Percentiles rank a stretch among this genome's conserved stretches.
phyloP scores from a whole-genome alignment of 306 rosid species.

The Adenanthera pavonina region DNA sequence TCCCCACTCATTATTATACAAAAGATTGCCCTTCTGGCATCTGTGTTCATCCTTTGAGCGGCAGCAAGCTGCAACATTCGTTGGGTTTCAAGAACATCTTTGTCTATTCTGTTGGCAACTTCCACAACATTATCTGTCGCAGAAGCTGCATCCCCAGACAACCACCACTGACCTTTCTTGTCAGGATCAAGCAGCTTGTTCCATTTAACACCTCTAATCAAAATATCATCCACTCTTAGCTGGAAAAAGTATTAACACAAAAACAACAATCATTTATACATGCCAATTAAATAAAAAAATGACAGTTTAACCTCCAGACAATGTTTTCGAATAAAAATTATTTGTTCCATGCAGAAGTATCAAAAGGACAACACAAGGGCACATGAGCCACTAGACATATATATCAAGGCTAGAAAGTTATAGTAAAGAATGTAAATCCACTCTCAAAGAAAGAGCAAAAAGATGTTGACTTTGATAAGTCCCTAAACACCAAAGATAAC shows the following conservation, averaged over 20 bases:
- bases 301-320: constrained; percentile 11
- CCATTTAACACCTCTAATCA: constrained; percentile 86
- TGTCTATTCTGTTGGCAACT: constrained; percentile 83
- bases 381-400: background rate
- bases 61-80: constrained; percentile 89
- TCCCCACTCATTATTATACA: constrained; percentile 95
- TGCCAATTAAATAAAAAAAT: constrained; percentile 21
- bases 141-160: constrained; percentile 62
- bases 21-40: constrained; percentile 86
- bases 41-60: constrained; percentile 93
- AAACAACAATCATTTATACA: background rate
- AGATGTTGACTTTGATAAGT: background rate
- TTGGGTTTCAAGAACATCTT: constrained; percentile 80
- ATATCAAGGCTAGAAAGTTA: background rate
- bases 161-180: constrained; percentile 98
- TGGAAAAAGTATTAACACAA: constrained; percentile 46
- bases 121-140: constrained; percentile 60
- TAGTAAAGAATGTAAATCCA: constrained; percentile 6
- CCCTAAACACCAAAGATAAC: constrained; percentile 8
- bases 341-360: background rate
- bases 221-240: constrained; percentile 68
- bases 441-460: constrained; percentile 5
- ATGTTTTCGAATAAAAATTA: background rate
- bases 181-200: constrained; percentile 79
- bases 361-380: background rate